Evolutionary conservation across 768 basidiomycete genomes (phyloP).

Genomic region (Pleurotus djamor): DNA sequence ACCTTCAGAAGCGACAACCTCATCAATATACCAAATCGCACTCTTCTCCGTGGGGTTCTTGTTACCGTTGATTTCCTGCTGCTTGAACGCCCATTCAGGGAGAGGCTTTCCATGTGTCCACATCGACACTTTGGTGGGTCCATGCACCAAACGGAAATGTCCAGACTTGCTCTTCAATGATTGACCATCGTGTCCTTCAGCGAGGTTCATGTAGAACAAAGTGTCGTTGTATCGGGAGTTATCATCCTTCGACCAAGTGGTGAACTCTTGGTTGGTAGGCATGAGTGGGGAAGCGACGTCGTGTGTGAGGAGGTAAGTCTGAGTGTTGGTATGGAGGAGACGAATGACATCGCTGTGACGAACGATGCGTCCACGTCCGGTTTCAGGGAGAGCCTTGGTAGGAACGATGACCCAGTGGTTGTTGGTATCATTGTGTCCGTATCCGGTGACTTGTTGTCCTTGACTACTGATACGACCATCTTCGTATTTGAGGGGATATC

Average conservation of each 20-base stretch:
- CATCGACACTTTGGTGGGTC: conserved; percentile 87
- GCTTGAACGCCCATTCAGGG: conserved; percentile 96
- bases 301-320: conserved; percentile 85
- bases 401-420: conserved; percentile 96
- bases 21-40: conserved; percentile 87
- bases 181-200: conserved; percentile 73
- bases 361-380: conserved; percentile 89
- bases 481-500: conserved; percentile 90
- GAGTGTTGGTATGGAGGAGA: conserved; percentile 83
- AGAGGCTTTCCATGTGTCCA: conserved; percentile 88
- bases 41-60: conserved; percentile 84
- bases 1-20: conserved; percentile 76
- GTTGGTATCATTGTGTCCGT: conserved; percentile 91
- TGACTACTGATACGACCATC: conserved; percentile 95
- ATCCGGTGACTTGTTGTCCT: conserved; percentile 97
- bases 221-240: conserved; percentile 82
- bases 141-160: conserved; percentile 88
- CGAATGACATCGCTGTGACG: conserved; percentile 89
- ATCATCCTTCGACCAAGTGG: conserved; percentile 85
- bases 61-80: conserved; percentile 98
- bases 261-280: conserved; percentile 99
- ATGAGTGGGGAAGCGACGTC: conserved; percentile 97
- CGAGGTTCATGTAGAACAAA: conserved; percentile 74
- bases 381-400: conserved; percentile 92
- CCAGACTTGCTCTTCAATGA: conserved; percentile 93